Evolutionary conservation across 1,284 basidiomycete species (phyloP).

Genomic region (Trichosporon faecale): DNA sequence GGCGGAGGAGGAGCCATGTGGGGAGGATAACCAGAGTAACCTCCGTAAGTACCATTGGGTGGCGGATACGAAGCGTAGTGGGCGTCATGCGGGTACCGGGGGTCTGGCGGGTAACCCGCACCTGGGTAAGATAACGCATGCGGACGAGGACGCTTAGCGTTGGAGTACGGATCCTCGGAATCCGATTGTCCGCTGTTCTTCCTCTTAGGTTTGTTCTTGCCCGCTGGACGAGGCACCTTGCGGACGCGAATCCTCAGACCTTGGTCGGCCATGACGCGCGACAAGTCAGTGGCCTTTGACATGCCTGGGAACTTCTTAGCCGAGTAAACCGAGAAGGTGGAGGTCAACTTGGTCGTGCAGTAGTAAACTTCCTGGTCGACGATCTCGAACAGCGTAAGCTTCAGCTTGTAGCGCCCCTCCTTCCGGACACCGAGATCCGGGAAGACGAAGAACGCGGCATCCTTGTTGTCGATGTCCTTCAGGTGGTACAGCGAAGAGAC

Average conservation of each 20-base stretch:
- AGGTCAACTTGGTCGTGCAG: conserved; percentile 81
- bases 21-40: conserved; percentile 13
- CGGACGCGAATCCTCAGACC: conserved; percentile 89
- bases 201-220: conserved; percentile 24
- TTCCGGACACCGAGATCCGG: conserved; percentile 82
- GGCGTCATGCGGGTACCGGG: conserved; percentile 17
- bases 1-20: conserved; percentile 24
- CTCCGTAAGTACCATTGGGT: conserved; percentile 14
- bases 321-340: conserved; percentile 80
- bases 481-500: conserved; percentile 93
- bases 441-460: conserved; percentile 88
- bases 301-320: conserved; percentile 93
- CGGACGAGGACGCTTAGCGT: conserved; percentile 12
- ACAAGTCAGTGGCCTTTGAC: conserved; percentile 78
- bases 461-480: conserved; percentile 80
- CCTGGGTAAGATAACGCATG: not conserved
- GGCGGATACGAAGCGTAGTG: conserved; percentile 22
- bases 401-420: conserved; percentile 81
- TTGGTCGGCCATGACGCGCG: conserved; percentile 82
- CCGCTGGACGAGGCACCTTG: conserved; percentile 60
- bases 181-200: conserved; percentile 24
- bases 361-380: conserved; percentile 79
- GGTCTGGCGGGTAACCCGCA: conserved; percentile 8
- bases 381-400: conserved; percentile 88
- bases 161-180: conserved; percentile 22